Percentiles rank a stretch among this genome's conserved stretches.
Evolutionary conservation across 148 eudicot species (phyloP).

Genomic region (Cornus florida): DNA sequence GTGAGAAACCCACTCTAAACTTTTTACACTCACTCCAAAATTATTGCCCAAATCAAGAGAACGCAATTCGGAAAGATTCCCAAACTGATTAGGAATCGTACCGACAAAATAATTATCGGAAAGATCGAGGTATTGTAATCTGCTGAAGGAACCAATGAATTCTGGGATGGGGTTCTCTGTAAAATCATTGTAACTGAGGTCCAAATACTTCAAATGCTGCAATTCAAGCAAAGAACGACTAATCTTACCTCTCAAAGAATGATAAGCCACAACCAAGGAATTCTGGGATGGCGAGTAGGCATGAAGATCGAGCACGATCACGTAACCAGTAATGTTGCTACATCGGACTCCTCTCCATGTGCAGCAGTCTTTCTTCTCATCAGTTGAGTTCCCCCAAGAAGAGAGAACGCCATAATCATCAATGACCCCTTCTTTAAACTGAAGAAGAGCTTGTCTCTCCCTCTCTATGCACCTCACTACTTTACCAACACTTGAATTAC

Average conservation of each 20-base stretch:
- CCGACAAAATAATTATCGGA: not conserved
- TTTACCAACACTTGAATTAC: no score
- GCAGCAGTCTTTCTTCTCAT: no score
- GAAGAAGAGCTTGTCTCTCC: no score
- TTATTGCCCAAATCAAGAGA: not conserved
- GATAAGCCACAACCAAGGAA: no score
- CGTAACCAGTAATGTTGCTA: conserved; percentile 9
- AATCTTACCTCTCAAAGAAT: not conserved
- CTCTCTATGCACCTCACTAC: no score
- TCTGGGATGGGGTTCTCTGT: not conserved
- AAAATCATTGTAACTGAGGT: conserved; percentile 11
- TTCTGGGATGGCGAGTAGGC: no score
- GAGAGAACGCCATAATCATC: no score
- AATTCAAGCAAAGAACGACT: no score
- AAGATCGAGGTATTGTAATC: not conserved
- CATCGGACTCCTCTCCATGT: not conserved
- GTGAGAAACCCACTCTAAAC: conserved; percentile 16
- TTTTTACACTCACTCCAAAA: not conserved
- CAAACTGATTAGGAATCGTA: conserved; percentile 5
- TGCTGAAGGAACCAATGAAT: not conserved
- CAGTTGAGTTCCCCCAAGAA: no score
- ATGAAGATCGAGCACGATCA: not conserved
- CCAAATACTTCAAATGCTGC: conserved; percentile 3
- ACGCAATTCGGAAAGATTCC: not conserved
- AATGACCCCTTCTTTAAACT: no score